Evolutionary conservation across 1,284 basidiomycete genomes (phyloP), one percentile per base, ranked within the genome.

Genomic region (Xerocomus minutiporus): DNA sequence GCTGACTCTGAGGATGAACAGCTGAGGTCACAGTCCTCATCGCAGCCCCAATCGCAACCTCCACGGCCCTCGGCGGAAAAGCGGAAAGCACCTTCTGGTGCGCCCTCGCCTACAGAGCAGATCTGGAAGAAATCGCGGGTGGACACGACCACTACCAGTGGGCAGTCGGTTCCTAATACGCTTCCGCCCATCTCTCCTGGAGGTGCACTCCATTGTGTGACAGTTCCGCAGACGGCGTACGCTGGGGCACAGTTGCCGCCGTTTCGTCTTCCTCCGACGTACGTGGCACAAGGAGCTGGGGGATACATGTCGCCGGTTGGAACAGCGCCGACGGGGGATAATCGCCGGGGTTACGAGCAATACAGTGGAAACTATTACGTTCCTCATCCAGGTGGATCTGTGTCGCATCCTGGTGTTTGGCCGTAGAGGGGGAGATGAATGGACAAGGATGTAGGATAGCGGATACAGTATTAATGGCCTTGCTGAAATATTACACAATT

Each of bases 1-100:
- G 71, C 84, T 50, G 86, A 88, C 62, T 85, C 84, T 20, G 87
- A 88, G 50, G 84, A 86, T 20, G 87, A 87, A 50, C 78, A 80
- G 20, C 67, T 59, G 43, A 77, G 79, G 25, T 65, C 57, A 52
- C 63, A 69, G 35, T 61, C 65, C 35, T 65, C 66, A 15, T 56
- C 55, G 17, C 62, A 64, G 46, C 28, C 39, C 7, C 59, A 54
- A 8, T 11, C 59, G 5, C 59, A 69, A 38, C 59, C 65, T 34
- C 59, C 60, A 25, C 64, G 60, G 25, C 46, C 54, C 26, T 66
- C 65, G 29, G 53, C 62, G 11, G 73, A 75, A 59, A 87, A 88
- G 62, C 79, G 85, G 57, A 86, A 83, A 61, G 81, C 80, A 4
- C 65, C 71, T 1, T 71, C 75, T 11, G 79, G 76, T 13, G 54